A percentile compares a stretch with the other conserved stretches of the same genome.
Conservation (phyloP, 2,329 filamentous ascomycete species). For the Pseudogymnoascus sp. region DNA sequence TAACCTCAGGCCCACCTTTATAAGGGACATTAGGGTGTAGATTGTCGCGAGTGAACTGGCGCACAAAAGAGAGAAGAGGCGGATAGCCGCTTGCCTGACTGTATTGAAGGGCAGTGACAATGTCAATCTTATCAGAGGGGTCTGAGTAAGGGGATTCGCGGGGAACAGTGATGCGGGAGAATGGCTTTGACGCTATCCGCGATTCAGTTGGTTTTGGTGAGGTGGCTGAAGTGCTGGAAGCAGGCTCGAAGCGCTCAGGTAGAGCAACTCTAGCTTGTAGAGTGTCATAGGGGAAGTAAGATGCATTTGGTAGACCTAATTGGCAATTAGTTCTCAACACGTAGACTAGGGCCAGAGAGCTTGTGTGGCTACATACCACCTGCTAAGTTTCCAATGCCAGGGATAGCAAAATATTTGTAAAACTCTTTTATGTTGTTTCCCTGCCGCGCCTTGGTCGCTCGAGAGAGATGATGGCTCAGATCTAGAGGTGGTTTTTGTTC, state of each 20-base stretch:
- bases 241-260: conserved; percentile 60
- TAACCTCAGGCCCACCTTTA: conserved; percentile 64
- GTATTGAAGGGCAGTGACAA: conserved; percentile 79
- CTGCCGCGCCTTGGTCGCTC: conserved; percentile 56
- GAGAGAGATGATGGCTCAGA: conserved; percentile 71
- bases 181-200: not conserved
- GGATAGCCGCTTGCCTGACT: conserved; percentile 76
- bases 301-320: conserved; percentile 68
- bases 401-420: conserved; percentile 74
- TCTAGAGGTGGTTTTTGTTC: conserved; percentile 50
- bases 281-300: conserved; percentile 85
- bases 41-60: conserved; percentile 67
- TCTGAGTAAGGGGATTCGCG: conserved; percentile 55
- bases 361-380: conserved; percentile 43
- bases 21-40: conserved; percentile 81
- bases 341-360: not conserved
- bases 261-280: conserved; percentile 74
- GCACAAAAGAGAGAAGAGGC: conserved; percentile 67
- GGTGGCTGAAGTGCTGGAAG: not conserved
- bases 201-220: conserved; percentile 27
- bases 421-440: conserved; percentile 68
- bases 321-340: conserved; percentile 11
- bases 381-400: conserved; percentile 54
- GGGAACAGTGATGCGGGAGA: conserved; percentile 60
- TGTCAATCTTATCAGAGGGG: conserved; percentile 64